Base-by-base conservation (phyloP, 1,139 yeast genomes). In the Lodderomyces elongisporus region DNA sequence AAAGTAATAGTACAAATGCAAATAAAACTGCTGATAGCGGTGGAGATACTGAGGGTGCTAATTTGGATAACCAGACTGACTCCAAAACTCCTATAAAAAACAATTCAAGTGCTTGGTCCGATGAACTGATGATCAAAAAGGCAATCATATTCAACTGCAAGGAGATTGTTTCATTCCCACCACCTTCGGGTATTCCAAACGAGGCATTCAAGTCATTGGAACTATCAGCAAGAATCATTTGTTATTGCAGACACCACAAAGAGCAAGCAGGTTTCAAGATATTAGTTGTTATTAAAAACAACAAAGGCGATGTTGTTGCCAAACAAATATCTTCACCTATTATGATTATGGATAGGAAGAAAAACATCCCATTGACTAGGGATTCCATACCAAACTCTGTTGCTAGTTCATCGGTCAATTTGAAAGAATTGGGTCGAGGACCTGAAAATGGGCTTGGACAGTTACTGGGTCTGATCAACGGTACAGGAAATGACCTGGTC, bases 191-290 rank as follows among this genome's bases (percentile, higher is more conserved):
- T 5, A 55, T 64, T 31, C 52, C 51, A 28, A 57, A 52, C 31
- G 58, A 52, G 31, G 35, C 39, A 12, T 47, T 54, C 14, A 70
- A 78, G 44, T 36, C 39, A 15, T 60, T 89, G 35, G 94, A 85
- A 37, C 62, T 91, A 20, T 80, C 89, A 22, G 81, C 95, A 10
- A 75, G 98, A 60, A 79, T 91, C 28, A 91, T 91, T 7, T 91
- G 98, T 56, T 91, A 91, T 57, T 89, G 96, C 60, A 78, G 97
- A 47, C 98, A 91, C 57, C 97, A 91, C 58, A 77, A 78, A 45
- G 95, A 89, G 42, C 66, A 79, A 18, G 74, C 74, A 34, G 97
- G 97, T 1, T 91, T 88, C 62, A 71, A 72, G 47, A 64, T 89
- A 25, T 63, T 88, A 29, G 78, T 88, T 46, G 78, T 87, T 4